phyloP scores from a whole-genome alignment of 441 rosid species.

The Flueggea neowawraea region DNA sequence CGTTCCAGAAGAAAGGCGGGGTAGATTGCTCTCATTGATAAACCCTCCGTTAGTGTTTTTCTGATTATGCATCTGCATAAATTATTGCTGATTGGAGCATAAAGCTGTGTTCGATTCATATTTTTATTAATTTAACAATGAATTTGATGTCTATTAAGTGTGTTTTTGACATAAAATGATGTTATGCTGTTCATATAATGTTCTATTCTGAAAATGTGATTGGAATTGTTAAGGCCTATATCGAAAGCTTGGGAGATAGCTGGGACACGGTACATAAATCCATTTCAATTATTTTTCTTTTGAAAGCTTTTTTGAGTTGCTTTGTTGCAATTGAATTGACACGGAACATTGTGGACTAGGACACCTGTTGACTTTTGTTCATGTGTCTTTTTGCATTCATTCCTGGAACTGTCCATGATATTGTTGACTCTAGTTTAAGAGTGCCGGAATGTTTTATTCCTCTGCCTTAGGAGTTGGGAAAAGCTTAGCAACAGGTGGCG shows the following conservation, averaged over 20 bases:
- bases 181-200: background rate
- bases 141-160: too few relatives aligned
- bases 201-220: constrained; percentile 2
- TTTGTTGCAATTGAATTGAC: constrained; percentile 9
- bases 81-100: background rate
- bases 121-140: too few relatives aligned
- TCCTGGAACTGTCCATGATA: too few relatives aligned
- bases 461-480: too few relatives aligned
- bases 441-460: too few relatives aligned
- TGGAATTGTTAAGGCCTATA: constrained; percentile 47
- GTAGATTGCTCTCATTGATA: constrained; percentile 48
- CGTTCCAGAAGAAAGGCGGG: constrained; percentile 73
- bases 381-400: too few relatives aligned
- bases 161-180: too few relatives aligned
- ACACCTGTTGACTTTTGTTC: background rate
- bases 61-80: too few relatives aligned
- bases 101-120: too few relatives aligned
- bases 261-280: constrained; percentile 39
- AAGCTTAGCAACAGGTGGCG: too few relatives aligned
- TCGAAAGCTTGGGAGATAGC: constrained; percentile 83
- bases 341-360: constrained; percentile 32
- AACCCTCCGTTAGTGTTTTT: constrained; percentile 23
- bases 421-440: too few relatives aligned
- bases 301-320: background rate
- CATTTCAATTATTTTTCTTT: background rate